Base-by-base conservation (phyloP, 192 early-diverging fungal species). In the Umbelopsis sp. region DNA sequence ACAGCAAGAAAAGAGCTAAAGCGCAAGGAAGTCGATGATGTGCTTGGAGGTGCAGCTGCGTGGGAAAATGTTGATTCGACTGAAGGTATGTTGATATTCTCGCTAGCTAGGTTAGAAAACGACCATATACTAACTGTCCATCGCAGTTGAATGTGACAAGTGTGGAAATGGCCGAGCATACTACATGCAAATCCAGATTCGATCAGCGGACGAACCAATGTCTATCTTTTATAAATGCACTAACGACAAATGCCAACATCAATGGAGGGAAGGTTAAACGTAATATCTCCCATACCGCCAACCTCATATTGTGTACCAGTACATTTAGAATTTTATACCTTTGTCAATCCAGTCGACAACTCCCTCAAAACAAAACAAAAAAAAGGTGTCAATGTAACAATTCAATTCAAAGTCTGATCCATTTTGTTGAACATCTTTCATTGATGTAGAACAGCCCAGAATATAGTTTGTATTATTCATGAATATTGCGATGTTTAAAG, bases 131-230 rank as follows among this genome's bases (percentile, higher is more conserved):
- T 26, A 1, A 26, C 26, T 1, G 45, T 20, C 29, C 25, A 22
- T 49, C 1, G 24, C 75, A 88, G 87, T 76, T 2, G 78, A 80
- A 4, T 91, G 92, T 77, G 85, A 86, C 16, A 87, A 86, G 41
- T 93, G 91, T 83, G 87, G 86, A 77, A 88, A 92, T 69, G 81
- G 82, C 24, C 73, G 85, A 41, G 90, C 91, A 3, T 93, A 89
- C 79, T 98, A 90, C 76, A 90, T 94, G 89, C 90, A 91, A 77
- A 90, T 98, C 47, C 96, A 98, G 79, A 96, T 93, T 47, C 90
- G 96, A 38, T 95, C 94, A 14, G 95, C 95, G 11, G 97, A 98
- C 84, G 97, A 98, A 81, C 96, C 97, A 20, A 93, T 91, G 87
- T 93, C 95, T 16, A 91, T 89, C 20, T 97, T 97, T 77, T 98